Evolutionary conservation across 116 monocot genomes (phyloP), one percentile per base, ranked within the genome.

Genomic region (Zostera marina): DNA sequence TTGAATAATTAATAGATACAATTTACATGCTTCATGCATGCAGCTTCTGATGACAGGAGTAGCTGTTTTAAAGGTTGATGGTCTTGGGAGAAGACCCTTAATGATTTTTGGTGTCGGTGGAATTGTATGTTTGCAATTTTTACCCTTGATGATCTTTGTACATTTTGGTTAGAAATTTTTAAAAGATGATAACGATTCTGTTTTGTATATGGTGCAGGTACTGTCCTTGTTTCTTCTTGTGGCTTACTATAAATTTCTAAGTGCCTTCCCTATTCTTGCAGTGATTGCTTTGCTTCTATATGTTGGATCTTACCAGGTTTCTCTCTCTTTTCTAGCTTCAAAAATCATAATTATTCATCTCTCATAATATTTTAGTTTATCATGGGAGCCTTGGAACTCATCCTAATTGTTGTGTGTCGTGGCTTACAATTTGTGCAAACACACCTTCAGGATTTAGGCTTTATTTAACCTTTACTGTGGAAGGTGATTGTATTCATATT

Each of bases 221-320:
- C 21, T 94, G 11, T 94, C 94, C 5, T 63, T 94, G 60, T 88
- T 82, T 74, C 85, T 94, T 60, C 82, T 94, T 41, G 75, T 82
- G 43, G 82, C 88, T 62, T 94, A 94, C 67, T 94, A 94, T 63
- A 76, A 94, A 57, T 14, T 88, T 74, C 85, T 88, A 41, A 67
- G 73, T 22, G 66, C 75, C 53, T 22, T 80, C 39, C 79, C 94
- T 62, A 51, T 82, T 47, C 75, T 94, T 69, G 94, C 94, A 56
- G 94, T 94, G 17, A 76, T 77, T 69, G 88, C 94, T 66, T 68
- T 94, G 63, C 94, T 94, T 64, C 71, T 94, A 7, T 94, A 94
- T 72, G 94, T 94, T 67, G 85, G 94, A 10, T 82, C 88, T 16
- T 94, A 94, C 72, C 94, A 94, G 94, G 94, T 88, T 51, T 11